Evolutionary conservation across 352 stramenopile species (phyloP), one percentile per base, ranked within the genome.

Genomic region (Phytophthora europaea): DNA sequence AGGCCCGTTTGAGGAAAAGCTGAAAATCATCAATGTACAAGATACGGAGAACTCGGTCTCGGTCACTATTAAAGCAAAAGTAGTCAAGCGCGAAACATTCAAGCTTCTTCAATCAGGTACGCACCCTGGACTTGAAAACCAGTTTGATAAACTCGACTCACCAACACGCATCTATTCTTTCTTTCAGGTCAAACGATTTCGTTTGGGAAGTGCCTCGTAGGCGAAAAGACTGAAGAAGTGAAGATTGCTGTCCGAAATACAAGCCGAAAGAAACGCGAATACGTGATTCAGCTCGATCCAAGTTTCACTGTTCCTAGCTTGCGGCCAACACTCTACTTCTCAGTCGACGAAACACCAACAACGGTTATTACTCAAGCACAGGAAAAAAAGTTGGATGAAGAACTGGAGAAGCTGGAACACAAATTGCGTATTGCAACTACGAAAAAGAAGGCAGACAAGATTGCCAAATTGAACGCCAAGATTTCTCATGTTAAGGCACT

Each of bases 381-480:
- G 66, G 91, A 97, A 67, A 95, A 96, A 53, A 97, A 96, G 57
- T 64, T 97, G 15, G 91, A 97, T 53, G 91, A 97, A 79, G 91
- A 97, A 64, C 53, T 97, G 53, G 91, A 97, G 55, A 97, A 97
- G 61, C 70, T 97, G 53, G 91, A 97, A 66, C 91, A 97, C 67
- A 97, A 97, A 67, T 65, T 97, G 22, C 87, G 91, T 9, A 97
- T 97, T 58, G 89, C 90, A 16, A 79, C 90, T 64, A 97, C 91
- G 15, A 97, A 97, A 76, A 97, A 97, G 68, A 97, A 97, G 60
- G 68, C 80, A 3, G 91, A 97, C 51, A 97, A 97, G 66, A 97
- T 97, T 48, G 75, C 78, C 43, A 95, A 94, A 56, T 57, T 97
- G 16, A 94, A 96, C 53, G 67, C 73, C 3, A 97, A 97, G 48